Evolutionary conservation across 2,329 filamentous ascomycete species (phyloP).

Genomic region (Drechmeria coniospora): DNA sequence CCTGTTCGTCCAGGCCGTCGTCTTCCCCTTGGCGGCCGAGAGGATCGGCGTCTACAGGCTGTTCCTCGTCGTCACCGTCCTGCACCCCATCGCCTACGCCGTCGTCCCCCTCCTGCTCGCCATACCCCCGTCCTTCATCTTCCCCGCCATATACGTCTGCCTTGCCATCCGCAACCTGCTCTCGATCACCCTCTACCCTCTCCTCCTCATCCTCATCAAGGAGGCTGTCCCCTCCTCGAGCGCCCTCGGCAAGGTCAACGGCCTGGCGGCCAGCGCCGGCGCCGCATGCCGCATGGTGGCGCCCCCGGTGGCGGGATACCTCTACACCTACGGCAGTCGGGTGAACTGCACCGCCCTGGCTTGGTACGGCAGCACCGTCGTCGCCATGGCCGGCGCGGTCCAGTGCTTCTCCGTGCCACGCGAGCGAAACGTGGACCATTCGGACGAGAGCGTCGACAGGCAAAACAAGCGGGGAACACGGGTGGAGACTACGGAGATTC

Average conservation of each 20-base stretch:
- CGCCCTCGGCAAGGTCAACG: slow-evolving; percentile 49
- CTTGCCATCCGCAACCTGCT: slow-evolving; percentile 43
- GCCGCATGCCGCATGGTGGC: slow-evolving; percentile 53
- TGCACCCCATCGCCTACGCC: slow-evolving; percentile 47
- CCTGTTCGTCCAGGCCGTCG: slow-evolving; percentile 40
- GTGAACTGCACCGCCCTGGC: slow-evolving; percentile 44
- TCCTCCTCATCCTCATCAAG: slow-evolving; percentile 53
- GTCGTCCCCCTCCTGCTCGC: slow-evolving; percentile 43
- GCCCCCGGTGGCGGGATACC: slow-evolving; percentile 46
- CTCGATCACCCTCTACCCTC: slow-evolving; percentile 48
- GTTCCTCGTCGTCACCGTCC: slow-evolving; percentile 39
- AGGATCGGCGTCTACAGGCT: slow-evolving; percentile 43
- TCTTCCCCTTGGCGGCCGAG: slow-evolving; percentile 45
- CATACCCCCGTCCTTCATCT: slow-evolving; percentile 34
- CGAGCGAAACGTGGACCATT: slow-evolving; percentile 10
- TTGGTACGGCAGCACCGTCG: slow-evolving; percentile 46
- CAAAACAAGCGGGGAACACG: slow-evolving; percentile 4
- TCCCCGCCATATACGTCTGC: slow-evolving; percentile 42
- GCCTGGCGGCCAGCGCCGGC: slow-evolving; percentile 48
- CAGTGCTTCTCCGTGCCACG: slow-evolving; percentile 43
- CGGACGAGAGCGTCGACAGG: slow-evolving; percentile 14
- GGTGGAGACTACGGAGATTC: slow-evolving; percentile 14
- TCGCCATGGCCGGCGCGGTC: slow-evolving; percentile 39
- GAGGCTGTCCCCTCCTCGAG: slow-evolving; percentile 42
- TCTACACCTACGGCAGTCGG: slow-evolving; percentile 45